Conservation (phyloP, 345 rosid genomes). For the Melastoma malabathricum region DNA sequence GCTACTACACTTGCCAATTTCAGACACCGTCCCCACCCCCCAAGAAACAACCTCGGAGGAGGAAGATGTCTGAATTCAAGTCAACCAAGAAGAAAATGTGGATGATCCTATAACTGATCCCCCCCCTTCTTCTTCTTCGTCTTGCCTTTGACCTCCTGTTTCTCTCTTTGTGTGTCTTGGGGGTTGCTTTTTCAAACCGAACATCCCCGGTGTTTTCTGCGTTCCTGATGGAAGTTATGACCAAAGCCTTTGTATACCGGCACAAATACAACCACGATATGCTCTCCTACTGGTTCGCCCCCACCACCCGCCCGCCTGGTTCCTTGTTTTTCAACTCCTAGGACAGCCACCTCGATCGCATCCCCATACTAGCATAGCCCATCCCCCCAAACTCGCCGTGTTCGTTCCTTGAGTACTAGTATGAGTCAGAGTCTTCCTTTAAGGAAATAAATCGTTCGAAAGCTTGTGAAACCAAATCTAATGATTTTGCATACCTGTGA, state of each 20-base stretch:
- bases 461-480: no score
- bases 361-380: no score
- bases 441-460: no score
- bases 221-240: slow-evolving; percentile 35
- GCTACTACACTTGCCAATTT: no score
- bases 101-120: slow-evolving; percentile 11
- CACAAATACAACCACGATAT: slow-evolving; percentile 44
- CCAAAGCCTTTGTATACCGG: slow-evolving; percentile 18
- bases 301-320: slow-evolving; percentile 62
- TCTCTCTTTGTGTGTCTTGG: no score
- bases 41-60: slow-evolving; percentile 1
- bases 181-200: slow-evolving; percentile 1
- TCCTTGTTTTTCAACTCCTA: slow-evolving; percentile 11
- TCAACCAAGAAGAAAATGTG: slow-evolving; percentile 32
- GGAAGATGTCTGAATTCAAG: slow-evolving; percentile 21
- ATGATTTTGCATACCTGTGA: no score
- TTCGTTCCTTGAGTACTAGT: no score
- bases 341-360: no score
- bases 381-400: no score
- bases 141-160: no score
- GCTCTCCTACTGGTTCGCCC: slow-evolving; percentile 67
- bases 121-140: no score
- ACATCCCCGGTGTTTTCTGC: slow-evolving; percentile 8
- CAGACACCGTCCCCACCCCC: no score
- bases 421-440: not conserved